Evolutionary conservation across 2,329 filamentous ascomycete species (phyloP), one percentile per base, ranked within the genome.

Genomic region (Cucurbitaria berberidis): DNA sequence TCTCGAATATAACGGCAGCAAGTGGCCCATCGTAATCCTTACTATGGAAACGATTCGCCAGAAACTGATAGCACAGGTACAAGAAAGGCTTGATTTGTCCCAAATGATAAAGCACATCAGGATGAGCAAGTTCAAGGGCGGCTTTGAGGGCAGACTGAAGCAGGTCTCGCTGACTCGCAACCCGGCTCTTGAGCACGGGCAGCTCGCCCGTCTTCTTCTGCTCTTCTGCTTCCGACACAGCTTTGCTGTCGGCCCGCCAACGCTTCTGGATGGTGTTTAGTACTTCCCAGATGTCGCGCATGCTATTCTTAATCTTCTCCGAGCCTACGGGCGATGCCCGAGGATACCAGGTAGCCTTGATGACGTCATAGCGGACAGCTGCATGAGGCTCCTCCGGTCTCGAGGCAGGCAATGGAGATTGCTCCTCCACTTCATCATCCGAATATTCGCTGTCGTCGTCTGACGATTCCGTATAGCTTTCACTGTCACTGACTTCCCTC

Each of bases 331-430:
- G 70, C 55, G 79, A 80, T 57, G 81, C 82, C 54, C 80, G 80
- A 40, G 82, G 80, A 43, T 78, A 81, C 85, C 85, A 88, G 10
- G 86, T 80, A 26, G 84, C 83, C 67, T 84, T 84, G 50, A 86
- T 81, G 9, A 83, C 79, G 65, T 87, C 84, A 69, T 86, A 87
- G 48, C 80, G 77, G 13, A 80, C 79, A 38, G 79, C 83, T 61
- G 76, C 81, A 54, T 82, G 75, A 5, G 81, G 78, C 40, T 83
- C 81, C 32, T 75, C 77, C 9, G 85, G 82, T 22, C 84, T 78
- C 51, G 74, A 74, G 18, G 76, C 62, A 10, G 84, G 82, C 7
- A 86, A 70, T 19, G 85, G 85, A 15, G 82, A 84, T 15, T 77
- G 74, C 54, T 86, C 83, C 29, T 80, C 77, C 13, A 81, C 78